These are phyloP conservation scores for Sanguinoderma infundibulare DNA, from an alignment of 1,284 basidiomycete genomes.

Conservation along the genomic window DNA sequence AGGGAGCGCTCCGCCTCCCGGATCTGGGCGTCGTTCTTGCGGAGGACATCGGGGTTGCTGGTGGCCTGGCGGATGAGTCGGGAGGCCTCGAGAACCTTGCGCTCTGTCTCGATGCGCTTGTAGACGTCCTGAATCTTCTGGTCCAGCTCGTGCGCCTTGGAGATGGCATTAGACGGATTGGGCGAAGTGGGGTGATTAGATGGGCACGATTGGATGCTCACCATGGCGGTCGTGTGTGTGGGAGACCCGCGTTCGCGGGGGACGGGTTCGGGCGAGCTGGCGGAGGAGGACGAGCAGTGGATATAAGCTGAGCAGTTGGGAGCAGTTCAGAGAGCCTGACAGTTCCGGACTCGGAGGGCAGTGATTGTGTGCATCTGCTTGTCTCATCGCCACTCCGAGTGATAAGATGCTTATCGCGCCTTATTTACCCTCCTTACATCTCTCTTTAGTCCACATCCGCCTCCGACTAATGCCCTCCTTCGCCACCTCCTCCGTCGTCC, in stretches of 20 bases:
- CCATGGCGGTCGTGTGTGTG: conserved; percentile 31
- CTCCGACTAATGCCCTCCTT: conserved; percentile 42
- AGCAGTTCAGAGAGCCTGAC: neutral
- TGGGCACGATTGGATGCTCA: conserved; percentile 16
- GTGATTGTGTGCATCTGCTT: conserved; percentile 28
- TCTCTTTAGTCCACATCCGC: neutral
- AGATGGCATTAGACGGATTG: conserved; percentile 12
- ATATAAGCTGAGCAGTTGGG: conserved; percentile 1
- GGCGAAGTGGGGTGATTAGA: neutral
- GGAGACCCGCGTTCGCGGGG: conserved; percentile 26
- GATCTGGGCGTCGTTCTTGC: conserved; percentile 84
- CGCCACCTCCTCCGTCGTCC: conserved; percentile 36
- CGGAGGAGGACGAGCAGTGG: conserved; percentile 6
- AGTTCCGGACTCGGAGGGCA: conserved; percentile 3
- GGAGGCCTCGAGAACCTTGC: conserved; percentile 89
- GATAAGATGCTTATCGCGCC: conserved; percentile 26
- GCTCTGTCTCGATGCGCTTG: conserved; percentile 90
- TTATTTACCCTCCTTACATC: conserved; percentile 3
- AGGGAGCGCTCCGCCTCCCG: conserved; percentile 87
- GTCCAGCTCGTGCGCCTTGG: conserved; percentile 67
- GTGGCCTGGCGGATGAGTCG: conserved; percentile 84
- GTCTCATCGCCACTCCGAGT: conserved; percentile 24
- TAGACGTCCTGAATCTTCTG: conserved; percentile 92
- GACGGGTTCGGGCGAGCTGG: conserved; percentile 17
- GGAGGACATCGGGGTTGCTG: conserved; percentile 85